phyloP scores from a whole-genome alignment of 306 rosid species.

The Hylodesmum podocarpum region DNA sequence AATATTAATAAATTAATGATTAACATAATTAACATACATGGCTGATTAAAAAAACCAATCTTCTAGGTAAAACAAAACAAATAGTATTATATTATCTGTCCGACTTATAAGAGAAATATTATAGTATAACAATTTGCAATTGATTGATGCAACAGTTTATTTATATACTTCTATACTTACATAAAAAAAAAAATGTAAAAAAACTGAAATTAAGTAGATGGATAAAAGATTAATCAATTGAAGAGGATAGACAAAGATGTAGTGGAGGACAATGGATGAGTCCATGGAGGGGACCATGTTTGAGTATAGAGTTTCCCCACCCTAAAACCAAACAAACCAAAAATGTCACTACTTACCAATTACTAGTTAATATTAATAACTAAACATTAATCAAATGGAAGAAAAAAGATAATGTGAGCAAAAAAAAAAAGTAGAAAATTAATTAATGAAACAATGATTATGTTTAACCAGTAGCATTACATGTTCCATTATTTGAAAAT shows the following conservation, averaged over 20 bases:
- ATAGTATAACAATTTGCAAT: no score
- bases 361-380: not conserved
- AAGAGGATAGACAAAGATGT: not conserved
- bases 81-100: not conserved
- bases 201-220: not conserved
- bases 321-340: constrained; percentile 13
- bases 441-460: constrained; percentile 25
- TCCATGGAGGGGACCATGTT: constrained; percentile 35
- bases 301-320: constrained; percentile 25
- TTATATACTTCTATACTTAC: no score
- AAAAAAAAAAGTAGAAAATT: not conserved
- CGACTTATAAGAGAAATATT: no score
- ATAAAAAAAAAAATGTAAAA: not conserved
- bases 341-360: not conserved
- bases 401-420: not conserved
- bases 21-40: no score
- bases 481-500: constrained; percentile 16
- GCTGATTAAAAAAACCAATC: no score
- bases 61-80: not conserved
- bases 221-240: not conserved
- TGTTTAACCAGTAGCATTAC: constrained; percentile 32
- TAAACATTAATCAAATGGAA: constrained; percentile 7
- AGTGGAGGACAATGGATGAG: not conserved
- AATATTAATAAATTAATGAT: no score
- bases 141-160: no score